phyloP scores from a whole-genome alignment of 78 protist genomes.

The Diacronema lutheri region DNA sequence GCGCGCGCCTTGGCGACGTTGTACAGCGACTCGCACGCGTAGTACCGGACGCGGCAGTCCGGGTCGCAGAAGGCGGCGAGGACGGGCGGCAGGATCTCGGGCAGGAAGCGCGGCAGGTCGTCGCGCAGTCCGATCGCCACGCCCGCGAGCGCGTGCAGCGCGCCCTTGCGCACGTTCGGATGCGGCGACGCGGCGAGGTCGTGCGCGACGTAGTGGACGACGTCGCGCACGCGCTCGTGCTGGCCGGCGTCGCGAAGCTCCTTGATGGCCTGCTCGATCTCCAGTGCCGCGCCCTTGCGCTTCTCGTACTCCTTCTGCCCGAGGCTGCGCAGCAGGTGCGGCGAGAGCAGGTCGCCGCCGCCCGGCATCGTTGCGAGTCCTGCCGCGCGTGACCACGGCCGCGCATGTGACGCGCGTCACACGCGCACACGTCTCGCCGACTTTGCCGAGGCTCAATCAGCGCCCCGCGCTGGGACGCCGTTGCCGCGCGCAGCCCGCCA shows the following conservation, averaged over 20 bases:
- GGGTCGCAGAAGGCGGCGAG: constrained; percentile 50
- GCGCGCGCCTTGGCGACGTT: constrained; percentile 80
- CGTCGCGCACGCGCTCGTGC: neutral
- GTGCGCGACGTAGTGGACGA: constrained; percentile 4
- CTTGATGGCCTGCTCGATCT: constrained; percentile 60
- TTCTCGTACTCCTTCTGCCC: constrained; percentile 77
- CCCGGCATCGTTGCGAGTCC: too few relatives aligned
- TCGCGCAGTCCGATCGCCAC: constrained; percentile 83
- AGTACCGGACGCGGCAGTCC: constrained; percentile 80
- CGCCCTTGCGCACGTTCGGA: constrained; percentile 78
- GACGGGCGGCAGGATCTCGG: constrained; percentile 75
- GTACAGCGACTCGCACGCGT: constrained; percentile 93
- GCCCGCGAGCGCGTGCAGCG: constrained; percentile 88
- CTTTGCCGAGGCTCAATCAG: too few relatives aligned
- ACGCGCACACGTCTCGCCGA: too few relatives aligned
- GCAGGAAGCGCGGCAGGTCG: constrained; percentile 39
- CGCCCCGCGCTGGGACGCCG: too few relatives aligned
- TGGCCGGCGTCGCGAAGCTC: constrained; percentile 39
- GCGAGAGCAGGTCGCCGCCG: neutral
- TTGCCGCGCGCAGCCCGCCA: too few relatives aligned
- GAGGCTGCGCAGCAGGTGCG: constrained; percentile 25
- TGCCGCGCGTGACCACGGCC: too few relatives aligned
- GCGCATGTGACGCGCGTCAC: too few relatives aligned
- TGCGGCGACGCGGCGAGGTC: constrained; percentile 37
- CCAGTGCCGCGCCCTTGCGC: constrained; percentile 86